Evolutionary conservation across 768 basidiomycete genomes (phyloP), one percentile per base, ranked within the genome.

Genomic region (Mycena chlorophos): DNA sequence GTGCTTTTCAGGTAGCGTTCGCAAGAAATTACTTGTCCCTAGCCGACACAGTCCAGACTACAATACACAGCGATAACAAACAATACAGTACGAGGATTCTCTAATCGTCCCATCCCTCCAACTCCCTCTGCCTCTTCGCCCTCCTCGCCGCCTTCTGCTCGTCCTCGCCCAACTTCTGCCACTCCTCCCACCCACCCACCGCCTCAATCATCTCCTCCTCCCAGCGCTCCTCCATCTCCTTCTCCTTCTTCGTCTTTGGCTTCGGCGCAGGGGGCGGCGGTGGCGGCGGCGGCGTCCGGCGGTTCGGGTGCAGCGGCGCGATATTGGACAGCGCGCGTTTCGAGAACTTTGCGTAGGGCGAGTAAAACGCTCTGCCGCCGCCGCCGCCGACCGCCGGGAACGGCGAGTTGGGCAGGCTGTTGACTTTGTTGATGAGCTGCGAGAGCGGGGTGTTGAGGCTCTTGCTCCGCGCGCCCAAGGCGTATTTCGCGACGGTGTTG

Each of bases 201-300:
- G 76, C 83, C 58, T 91, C 89, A 23, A 87, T 75, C 54, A 91
- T 70, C 71, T 92, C 89, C 68, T 88, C 83, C 66, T 91, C 89
- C 80, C 90, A 90, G 63, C 78, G 80, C 68, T 91, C 89, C 70
- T 91, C 89, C 64, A 81, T 70, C 64, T 85, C 81, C 22, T 88
- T 69, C 70, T 89, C 83, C 67, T 91, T 91, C 76, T 90, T 90
- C 49, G 83, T 85, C 75, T 91, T 91, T 72, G 85, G 88, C 58
- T 78, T 82, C 42, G 85, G 84, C 4, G 88, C 87, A 0, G 84
- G 84, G 3, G 83, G 82, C 1, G 89, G 89, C 2, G 75, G 78
- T 0, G 87, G 86, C 0, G 87, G 89, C 0, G 89, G 89, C 0
- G 89, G 89, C 1, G 87, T 82, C 14, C 82, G 79, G 46, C 88